Conservation (phyloP, 2,329 filamentous ascomycete genomes). For the Epicoccum sorghinum region DNA sequence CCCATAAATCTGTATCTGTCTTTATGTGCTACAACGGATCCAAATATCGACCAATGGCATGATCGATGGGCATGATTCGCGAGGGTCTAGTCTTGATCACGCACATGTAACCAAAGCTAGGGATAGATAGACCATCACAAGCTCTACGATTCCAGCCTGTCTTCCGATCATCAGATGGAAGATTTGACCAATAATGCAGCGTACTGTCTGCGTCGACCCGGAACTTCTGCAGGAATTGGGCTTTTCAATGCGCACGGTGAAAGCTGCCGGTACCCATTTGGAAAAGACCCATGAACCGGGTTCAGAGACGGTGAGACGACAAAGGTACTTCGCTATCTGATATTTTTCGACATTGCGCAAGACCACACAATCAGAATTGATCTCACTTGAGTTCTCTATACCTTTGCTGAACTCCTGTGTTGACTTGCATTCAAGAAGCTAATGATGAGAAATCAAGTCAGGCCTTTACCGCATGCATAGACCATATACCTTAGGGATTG, state of each 20-base stretch:
- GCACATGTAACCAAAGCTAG: constrained; percentile 20
- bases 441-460: background rate
- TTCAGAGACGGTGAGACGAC: constrained; percentile 20
- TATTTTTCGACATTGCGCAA: constrained; percentile 1
- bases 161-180: background rate
- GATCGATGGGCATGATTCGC: background rate
- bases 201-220: background rate
- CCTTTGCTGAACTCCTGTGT: background rate
- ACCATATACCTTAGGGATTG: background rate
- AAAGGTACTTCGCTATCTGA: constrained; percentile 25
- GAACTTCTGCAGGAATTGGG: background rate
- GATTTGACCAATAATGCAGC: background rate
- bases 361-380: constrained; percentile 3
- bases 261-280: constrained; percentile 1
- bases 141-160: constrained; percentile 3
- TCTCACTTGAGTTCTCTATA: background rate
- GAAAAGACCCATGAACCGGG: constrained; percentile 25
- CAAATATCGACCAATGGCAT: background rate
- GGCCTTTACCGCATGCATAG: background rate
- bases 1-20: too few relatives aligned
- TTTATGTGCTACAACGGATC: too few relatives aligned
- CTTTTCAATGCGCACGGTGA: background rate
- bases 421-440: background rate
- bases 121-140: constrained; percentile 19
- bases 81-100: constrained; percentile 10